Evolutionary conservation across 2,329 filamentous ascomycete genomes (phyloP).

Genomic region (Rutstroemia sp.): DNA sequence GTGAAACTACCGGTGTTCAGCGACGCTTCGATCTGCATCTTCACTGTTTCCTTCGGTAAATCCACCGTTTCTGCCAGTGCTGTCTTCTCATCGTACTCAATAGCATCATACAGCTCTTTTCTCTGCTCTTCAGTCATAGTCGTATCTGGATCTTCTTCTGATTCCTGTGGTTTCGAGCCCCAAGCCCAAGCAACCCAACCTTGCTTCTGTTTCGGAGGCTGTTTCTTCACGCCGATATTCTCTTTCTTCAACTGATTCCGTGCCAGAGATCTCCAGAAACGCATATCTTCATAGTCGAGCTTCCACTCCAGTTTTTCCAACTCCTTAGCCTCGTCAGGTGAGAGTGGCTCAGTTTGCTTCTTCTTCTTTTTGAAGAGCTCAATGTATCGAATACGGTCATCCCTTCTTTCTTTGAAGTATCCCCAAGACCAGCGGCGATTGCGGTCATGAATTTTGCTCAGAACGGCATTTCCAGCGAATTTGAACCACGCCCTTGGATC

Average conservation of each 20-base stretch:
- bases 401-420: slow-evolving; percentile 86
- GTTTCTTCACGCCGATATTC: slow-evolving; percentile 79
- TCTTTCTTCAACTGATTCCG: slow-evolving; percentile 94
- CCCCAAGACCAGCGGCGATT: slow-evolving; percentile 95
- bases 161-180: slow-evolving; percentile 61
- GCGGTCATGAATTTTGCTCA: slow-evolving; percentile 89
- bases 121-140: slow-evolving; percentile 93
- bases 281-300: slow-evolving; percentile 85
- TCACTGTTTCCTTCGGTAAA: slow-evolving; percentile 81
- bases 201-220: slow-evolving; percentile 55
- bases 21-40: slow-evolving; percentile 85
- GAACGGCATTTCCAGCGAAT: slow-evolving; percentile 83
- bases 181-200: slow-evolving; percentile 91
- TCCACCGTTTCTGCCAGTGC: slow-evolving; percentile 83
- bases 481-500: slow-evolving; percentile 87
- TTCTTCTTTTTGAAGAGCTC: slow-evolving; percentile 93
- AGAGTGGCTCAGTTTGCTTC: slow-evolving; percentile 56
- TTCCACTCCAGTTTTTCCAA: slow-evolving; percentile 77
- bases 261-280: slow-evolving; percentile 93
- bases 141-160: slow-evolving; percentile 65
- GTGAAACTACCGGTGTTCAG: slow-evolving; percentile 97
- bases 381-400: slow-evolving; percentile 84
- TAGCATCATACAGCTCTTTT: slow-evolving; percentile 93
- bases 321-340: slow-evolving; percentile 62
- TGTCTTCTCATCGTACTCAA: slow-evolving; percentile 97